A percentile compares a stretch with the other conserved stretches of the same genome.
These are phyloP conservation scores for Diaporthe nobilis DNA, from an alignment of 2,329 filamentous ascomycete species.

Conservation along the genomic window DNA sequence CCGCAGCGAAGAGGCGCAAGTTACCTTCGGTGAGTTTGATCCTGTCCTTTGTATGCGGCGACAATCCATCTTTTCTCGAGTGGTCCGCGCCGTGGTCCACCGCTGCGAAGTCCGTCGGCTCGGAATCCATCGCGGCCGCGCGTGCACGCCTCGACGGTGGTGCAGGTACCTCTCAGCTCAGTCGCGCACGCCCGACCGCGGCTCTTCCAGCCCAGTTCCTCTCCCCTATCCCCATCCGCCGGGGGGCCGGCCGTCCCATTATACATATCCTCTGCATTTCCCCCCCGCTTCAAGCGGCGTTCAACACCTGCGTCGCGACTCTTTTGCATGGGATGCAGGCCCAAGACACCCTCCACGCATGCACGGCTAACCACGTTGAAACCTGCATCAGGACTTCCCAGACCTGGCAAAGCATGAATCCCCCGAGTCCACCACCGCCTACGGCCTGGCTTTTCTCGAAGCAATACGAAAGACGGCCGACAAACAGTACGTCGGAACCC, in stretches of 20 bases:
- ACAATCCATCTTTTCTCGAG: conserved; percentile 30
- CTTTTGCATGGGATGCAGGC: not conserved
- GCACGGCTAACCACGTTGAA: conserved; percentile 34
- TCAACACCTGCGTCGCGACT: not conserved
- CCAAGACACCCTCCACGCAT: conserved; percentile 6
- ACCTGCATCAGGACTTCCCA: conserved; percentile 53
- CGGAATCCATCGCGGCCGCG: not conserved
- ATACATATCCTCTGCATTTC: conserved; percentile 11
- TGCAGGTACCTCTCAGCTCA: not conserved
- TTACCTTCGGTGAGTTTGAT: conserved; percentile 61
- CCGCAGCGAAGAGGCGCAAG: conserved; percentile 69
- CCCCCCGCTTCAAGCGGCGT: not conserved
- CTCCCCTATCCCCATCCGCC: not conserved
- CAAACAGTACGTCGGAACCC: conserved; percentile 75
- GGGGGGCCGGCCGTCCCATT: not conserved
- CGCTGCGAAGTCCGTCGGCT: conserved; percentile 36
- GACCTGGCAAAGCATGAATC: conserved; percentile 72
- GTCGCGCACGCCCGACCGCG: conserved; percentile 4
- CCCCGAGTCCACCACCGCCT: conserved; percentile 76
- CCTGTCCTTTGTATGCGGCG: conserved; percentile 38
- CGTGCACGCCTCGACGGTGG: conserved; percentile 31
- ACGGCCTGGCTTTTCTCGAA: conserved; percentile 81
- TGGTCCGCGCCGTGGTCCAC: conserved; percentile 32
- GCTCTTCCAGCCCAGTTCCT: conserved; percentile 1
- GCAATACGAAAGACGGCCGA: conserved; percentile 83